Conservation (phyloP, 2,329 filamentous ascomycete species). For the Epichloe uncinata region DNA sequence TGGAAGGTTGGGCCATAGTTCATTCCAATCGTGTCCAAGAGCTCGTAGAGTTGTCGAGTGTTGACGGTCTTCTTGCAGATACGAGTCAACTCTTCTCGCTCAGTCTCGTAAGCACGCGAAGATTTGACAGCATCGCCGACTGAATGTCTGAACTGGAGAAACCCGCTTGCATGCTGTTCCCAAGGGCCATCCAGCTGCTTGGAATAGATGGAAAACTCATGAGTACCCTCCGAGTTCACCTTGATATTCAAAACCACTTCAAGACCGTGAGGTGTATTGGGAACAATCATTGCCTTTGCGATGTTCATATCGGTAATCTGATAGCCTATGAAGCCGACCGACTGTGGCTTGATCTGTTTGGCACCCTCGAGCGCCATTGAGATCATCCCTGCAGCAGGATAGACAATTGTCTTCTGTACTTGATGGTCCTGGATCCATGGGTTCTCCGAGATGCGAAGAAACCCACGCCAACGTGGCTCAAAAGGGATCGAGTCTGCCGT, state of each 20-base stretch:
- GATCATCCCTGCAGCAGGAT: conserved; percentile 37
- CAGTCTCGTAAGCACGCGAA: conserved; percentile 11
- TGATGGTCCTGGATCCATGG: conserved; percentile 40
- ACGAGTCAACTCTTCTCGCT: conserved; percentile 13
- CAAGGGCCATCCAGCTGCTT: conserved; percentile 26
- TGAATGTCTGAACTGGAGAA: conserved; percentile 16
- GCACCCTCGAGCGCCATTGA: conserved; percentile 35
- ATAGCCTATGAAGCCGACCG: conserved; percentile 20
- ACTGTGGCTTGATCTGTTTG: conserved; percentile 22
- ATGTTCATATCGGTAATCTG: conserved; percentile 34
- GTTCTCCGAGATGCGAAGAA: conserved; percentile 33
- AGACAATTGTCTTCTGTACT: conserved; percentile 35
- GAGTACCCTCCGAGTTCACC: conserved; percentile 1
- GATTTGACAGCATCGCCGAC: conserved; percentile 8
- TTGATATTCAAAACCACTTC: conserved; percentile 37
- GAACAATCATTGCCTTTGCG: conserved; percentile 37
- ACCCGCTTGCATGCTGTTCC: conserved; percentile 29
- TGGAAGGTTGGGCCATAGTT: conserved; percentile 37
- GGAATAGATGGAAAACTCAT: conserved; percentile 33
- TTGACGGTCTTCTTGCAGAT: conserved; percentile 21
- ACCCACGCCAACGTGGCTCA: conserved; percentile 35
- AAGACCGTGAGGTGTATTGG: conserved; percentile 30
- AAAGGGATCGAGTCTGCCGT: conserved; percentile 28
- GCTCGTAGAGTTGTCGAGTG: conserved; percentile 36
- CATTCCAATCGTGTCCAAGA: conserved; percentile 35